phyloP scores from a whole-genome alignment of 805 yeast species.

The Wickerhamiella dianesei region DNA sequence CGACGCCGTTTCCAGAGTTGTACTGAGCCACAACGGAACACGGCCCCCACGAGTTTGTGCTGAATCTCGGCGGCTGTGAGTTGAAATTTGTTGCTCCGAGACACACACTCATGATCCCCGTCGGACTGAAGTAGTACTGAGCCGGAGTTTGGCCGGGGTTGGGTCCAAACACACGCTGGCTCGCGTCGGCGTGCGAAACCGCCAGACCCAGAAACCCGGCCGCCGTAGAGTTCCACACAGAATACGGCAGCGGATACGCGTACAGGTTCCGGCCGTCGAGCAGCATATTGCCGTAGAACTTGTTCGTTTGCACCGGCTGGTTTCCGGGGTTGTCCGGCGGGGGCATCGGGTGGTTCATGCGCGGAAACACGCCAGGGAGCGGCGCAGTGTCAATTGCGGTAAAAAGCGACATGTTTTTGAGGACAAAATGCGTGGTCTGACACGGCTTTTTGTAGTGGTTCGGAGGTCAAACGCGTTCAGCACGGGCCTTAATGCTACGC shows the following conservation, averaged over 20 bases:
- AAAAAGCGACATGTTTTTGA: slow-evolving; percentile 28
- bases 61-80: slow-evolving; percentile 35
- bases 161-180: slow-evolving; percentile 34
- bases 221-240: slow-evolving; percentile 41
- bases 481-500: too few species aligned
- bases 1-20: slow-evolving; percentile 17
- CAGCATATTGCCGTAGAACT: slow-evolving; percentile 57
- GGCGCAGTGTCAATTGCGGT: slow-evolving; percentile 32
- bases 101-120: slow-evolving; percentile 40
- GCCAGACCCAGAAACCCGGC: slow-evolving; percentile 42
- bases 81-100: slow-evolving; percentile 41
- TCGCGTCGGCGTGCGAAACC: slow-evolving; percentile 40
- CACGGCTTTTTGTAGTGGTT: background rate
- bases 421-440: background rate
- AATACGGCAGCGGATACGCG: slow-evolving; percentile 57
- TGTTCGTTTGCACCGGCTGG: slow-evolving; percentile 51
- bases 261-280: slow-evolving; percentile 42
- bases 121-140: slow-evolving; percentile 43
- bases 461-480: too few species aligned
- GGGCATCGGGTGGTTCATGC: slow-evolving; percentile 20
- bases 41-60: slow-evolving; percentile 25
- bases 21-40: slow-evolving; percentile 17
- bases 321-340: slow-evolving; percentile 33
- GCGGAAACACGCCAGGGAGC: slow-evolving; percentile 32
- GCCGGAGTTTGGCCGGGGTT: slow-evolving; percentile 29